Base-by-base conservation (phyloP, 1,139 yeast genomes). In the Waltiozyma sp. region DNA sequence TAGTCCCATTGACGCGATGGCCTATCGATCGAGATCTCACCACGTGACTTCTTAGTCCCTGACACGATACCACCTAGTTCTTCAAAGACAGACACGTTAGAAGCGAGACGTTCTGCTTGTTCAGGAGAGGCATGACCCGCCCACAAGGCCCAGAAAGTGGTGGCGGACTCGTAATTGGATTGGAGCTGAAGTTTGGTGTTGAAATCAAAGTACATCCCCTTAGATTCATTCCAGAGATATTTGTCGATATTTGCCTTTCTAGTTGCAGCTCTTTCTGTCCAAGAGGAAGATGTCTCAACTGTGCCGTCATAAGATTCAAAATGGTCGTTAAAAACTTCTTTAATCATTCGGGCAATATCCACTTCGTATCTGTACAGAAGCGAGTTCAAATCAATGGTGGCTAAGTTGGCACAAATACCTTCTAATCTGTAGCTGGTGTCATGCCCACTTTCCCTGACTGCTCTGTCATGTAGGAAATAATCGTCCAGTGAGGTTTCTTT, bases 1-100 rank as follows among this genome's bases (percentile, higher is more conserved):
- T 81, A 91, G 61, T 91, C 98, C 98, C 98, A 91, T 65, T 91
- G 98, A 61, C 97, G 74, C 31, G 85, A 78, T 21, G 95, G 96
- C 53, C 89, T 69, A 42, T 74, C 68, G 28, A 85, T 62, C 2
- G 83, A 77, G 28, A 84, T 67, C 16, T 68, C 77, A 24, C 96
- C 96, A 46, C 95, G 70, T 4, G 91, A 80, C 53, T 72, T 63
- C 51, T 77, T 73, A 0, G 96, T 83, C 38, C 97, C 95, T 0
- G 96, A 83, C 1, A 77, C 95, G 19, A 91, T 62, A 1, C 98
- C 98, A 16, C 98, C 98, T 48, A 72, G 71, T 61, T 77, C 84
- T 64, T 91, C 98, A 52, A 91, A 75, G 56, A 80, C 75, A 1
- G 73, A 69, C n/a, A 89, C 59, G 37, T 72, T 66, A 24, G 68